Evolutionary conservation across 2,329 filamentous ascomycete species (phyloP).

Genomic region (Fusarium succisae): DNA sequence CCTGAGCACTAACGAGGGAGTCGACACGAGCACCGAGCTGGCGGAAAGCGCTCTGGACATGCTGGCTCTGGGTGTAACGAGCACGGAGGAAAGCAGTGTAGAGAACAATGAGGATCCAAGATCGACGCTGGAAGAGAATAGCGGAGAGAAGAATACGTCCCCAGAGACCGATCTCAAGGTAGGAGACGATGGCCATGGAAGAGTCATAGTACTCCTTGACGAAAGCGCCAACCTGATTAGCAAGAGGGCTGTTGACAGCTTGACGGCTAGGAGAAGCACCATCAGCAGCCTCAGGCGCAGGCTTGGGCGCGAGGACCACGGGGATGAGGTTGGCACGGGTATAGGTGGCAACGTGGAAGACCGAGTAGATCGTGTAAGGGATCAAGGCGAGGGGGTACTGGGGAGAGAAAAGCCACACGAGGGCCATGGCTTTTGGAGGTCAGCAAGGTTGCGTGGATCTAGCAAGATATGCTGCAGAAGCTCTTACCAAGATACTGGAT

Average conservation of each 20-base stretch:
- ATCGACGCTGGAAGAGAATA: slow-evolving; percentile 87
- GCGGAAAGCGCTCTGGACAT: slow-evolving; percentile 85
- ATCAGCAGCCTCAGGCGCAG: slow-evolving; percentile 63
- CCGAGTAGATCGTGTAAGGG: slow-evolving; percentile 94
- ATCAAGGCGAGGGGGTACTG: slow-evolving; percentile 91
- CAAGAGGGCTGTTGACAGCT: slow-evolving; percentile 65
- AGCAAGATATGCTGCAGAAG: not conserved
- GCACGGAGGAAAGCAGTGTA: slow-evolving; percentile 95
- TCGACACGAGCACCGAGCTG: slow-evolving; percentile 80
- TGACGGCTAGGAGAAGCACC: slow-evolving; percentile 61
- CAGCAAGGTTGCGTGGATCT: not conserved
- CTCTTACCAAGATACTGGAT: slow-evolving; percentile 92
- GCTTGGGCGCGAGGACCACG: slow-evolving; percentile 75
- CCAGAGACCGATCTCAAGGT: slow-evolving; percentile 89
- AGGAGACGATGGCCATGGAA: slow-evolving; percentile 92
- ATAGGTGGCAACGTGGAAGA: slow-evolving; percentile 99
- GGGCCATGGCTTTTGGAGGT: slow-evolving; percentile 76
- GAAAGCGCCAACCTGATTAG: slow-evolving; percentile 88
- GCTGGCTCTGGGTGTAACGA: slow-evolving; percentile 87
- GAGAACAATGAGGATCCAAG: slow-evolving; percentile 85
- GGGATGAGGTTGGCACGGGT: slow-evolving; percentile 93
- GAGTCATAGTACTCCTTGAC: slow-evolving; percentile 98
- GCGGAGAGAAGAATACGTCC: slow-evolving; percentile 82
- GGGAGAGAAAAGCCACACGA: slow-evolving; percentile 92
- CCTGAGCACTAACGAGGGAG: slow-evolving; percentile 84